These are phyloP conservation scores for Didymella segeticola DNA, from an alignment of 2,329 filamentous ascomycete genomes.

Conservation along the genomic window DNA sequence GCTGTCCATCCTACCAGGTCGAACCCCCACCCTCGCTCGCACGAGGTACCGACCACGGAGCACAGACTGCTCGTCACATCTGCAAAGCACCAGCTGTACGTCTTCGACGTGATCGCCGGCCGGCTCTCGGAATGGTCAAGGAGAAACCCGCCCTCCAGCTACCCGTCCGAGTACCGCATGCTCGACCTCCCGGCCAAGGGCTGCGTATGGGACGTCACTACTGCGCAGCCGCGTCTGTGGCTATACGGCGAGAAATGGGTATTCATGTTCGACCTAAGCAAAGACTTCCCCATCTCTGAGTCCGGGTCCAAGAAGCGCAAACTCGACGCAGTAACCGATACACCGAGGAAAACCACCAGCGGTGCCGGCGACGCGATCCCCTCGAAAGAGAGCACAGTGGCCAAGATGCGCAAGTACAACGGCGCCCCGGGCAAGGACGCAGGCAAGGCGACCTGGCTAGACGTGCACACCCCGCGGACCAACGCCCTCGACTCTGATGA, in stretches of 20 bases:
- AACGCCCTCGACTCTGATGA: conserved; percentile 39
- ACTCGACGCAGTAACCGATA: conserved; percentile 27
- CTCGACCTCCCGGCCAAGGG: conserved; percentile 84
- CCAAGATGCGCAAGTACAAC: conserved; percentile 57
- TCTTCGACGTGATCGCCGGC: conserved; percentile 81
- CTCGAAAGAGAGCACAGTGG: conserved; percentile 54
- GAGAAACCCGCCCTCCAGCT: conserved; percentile 75
- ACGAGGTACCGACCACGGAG: conserved; percentile 62
- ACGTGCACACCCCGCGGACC: conserved; percentile 30
- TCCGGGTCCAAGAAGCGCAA: conserved; percentile 40
- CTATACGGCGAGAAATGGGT: conserved; percentile 86
- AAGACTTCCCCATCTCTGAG: conserved; percentile 62
- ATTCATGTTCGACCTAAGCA: conserved; percentile 87
- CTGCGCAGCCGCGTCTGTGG: conserved; percentile 70
- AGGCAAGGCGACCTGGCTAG: conserved; percentile 34
- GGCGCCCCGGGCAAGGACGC: conserved; percentile 46
- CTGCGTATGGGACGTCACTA: conserved; percentile 78
- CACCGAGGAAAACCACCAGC: conserved; percentile 46
- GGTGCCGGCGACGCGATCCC: conserved; percentile 64
- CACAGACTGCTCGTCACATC: conserved; percentile 67
- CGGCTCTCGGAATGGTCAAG: conserved; percentile 84
- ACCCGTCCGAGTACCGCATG: conserved; percentile 76
- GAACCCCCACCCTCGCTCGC: conserved; percentile 61
- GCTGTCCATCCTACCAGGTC: conserved; percentile 58
- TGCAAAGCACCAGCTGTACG: conserved; percentile 71